These are phyloP conservation scores for Saccharomycopsis crataegensis DNA, from an alignment of 1,139 yeast species.

Conservation along the genomic window DNA sequence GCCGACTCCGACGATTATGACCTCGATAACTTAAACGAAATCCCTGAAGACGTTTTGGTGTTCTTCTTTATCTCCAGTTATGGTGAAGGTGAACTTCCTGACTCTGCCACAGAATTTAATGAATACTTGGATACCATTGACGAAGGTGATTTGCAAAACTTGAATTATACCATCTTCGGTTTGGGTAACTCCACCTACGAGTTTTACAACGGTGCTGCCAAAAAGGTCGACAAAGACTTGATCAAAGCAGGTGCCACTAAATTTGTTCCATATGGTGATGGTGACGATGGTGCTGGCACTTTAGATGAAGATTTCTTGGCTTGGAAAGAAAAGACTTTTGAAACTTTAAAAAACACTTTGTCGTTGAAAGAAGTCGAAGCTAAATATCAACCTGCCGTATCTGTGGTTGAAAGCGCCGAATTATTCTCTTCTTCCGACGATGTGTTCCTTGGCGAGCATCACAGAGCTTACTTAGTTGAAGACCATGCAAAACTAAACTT, in stretches of 20 bases:
- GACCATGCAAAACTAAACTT: slow-evolving; percentile 34
- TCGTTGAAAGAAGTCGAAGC: slow-evolving; percentile 71
- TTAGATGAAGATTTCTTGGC: slow-evolving; percentile 78
- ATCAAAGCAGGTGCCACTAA: slow-evolving; percentile 48
- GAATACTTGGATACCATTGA: slow-evolving; percentile 40
- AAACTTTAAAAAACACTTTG: slow-evolving; percentile 52
- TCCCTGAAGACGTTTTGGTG: slow-evolving; percentile 46
- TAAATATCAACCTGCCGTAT: slow-evolving; percentile 66
- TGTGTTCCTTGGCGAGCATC: slow-evolving; percentile 84
- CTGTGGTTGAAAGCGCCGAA: slow-evolving; percentile 32
- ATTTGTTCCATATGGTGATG: slow-evolving; percentile 63
- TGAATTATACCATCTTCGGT: slow-evolving; percentile 67
- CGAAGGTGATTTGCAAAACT: slow-evolving; percentile 32
- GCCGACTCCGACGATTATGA: slow-evolving; percentile 65
- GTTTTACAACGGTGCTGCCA: slow-evolving; percentile 70
- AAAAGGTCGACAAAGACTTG: slow-evolving; percentile 53
- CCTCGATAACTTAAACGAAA: slow-evolving; percentile 54
- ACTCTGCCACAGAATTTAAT: slow-evolving; percentile 72
- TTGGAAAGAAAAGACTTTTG: slow-evolving; percentile 57
- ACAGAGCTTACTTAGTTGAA: slow-evolving; percentile 45
- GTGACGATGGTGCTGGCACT: slow-evolving; percentile 77
- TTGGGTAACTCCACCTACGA: slow-evolving; percentile 81
- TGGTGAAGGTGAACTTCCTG: slow-evolving; percentile 99
- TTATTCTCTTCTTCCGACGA: slow-evolving; percentile 31
- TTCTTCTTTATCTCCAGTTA: slow-evolving; percentile 85